A percentile compares a stretch with the other conserved stretches of the same genome.
These are phyloP conservation scores for Gigaspora rosea DNA, from an alignment of 192 early-diverging fungal species.

Conservation along the genomic window DNA sequence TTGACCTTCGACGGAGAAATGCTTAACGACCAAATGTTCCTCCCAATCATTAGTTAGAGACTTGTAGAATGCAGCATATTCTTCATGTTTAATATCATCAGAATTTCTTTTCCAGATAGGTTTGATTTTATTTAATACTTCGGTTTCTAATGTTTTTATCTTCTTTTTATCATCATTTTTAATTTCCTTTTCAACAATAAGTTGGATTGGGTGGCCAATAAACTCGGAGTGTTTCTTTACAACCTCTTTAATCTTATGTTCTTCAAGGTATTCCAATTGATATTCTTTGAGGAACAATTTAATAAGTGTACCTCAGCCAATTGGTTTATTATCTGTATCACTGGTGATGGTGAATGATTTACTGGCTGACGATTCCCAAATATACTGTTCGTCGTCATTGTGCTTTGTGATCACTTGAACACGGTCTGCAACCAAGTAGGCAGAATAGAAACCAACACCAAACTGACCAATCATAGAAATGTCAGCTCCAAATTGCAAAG, in stretches of 20 bases:
- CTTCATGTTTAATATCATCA: too few species aligned
- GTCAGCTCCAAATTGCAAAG: too few species aligned
- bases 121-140: slow-evolving; percentile 91
- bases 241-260: slow-evolving; percentile 98
- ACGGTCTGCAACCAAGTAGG: too few species aligned
- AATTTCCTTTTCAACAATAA: slow-evolving; percentile 94
- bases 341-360: slow-evolving; percentile 92
- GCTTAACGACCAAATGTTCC: slow-evolving; percentile 68
- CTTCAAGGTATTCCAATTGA: slow-evolving; percentile 90
- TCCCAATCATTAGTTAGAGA: too few species aligned
- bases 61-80: too few species aligned
- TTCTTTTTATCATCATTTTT: slow-evolving; percentile 93
- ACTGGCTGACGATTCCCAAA: slow-evolving; percentile 91
- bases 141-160: slow-evolving; percentile 4
- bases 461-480: too few species aligned
- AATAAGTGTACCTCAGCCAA: slow-evolving; percentile 79
- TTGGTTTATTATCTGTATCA: slow-evolving; percentile 84
- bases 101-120: too few species aligned
- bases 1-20: slow-evolving; percentile 99
- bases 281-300: too few species aligned
- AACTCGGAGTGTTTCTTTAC: slow-evolving; percentile 99
- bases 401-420: slow-evolving; percentile 51
- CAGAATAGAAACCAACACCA: too few species aligned
- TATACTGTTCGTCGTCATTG: slow-evolving; percentile 96
- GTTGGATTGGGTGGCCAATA: slow-evolving; percentile 98